Evolutionary conservation across 768 basidiomycete genomes (phyloP).

Genomic region (Rhizopogon sp.): DNA sequence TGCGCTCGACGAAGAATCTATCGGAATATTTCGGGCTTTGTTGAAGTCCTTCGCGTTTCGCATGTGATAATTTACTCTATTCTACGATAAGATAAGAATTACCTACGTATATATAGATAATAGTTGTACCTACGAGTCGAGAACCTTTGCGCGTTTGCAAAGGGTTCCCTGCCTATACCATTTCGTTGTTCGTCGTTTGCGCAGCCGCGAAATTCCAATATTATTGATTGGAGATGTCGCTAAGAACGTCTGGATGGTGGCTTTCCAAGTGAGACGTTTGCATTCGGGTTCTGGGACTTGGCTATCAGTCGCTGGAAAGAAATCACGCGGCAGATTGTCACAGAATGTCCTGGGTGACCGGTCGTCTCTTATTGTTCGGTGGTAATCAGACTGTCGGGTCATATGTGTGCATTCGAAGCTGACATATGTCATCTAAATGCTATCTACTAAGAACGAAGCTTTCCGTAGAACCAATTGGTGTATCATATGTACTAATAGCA

Average conservation of each 20-base stretch:
- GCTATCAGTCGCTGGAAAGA: conserved; percentile 75
- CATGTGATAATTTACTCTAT: too few species aligned
- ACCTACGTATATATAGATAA: too few species aligned
- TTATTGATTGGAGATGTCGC: conserved; percentile 89
- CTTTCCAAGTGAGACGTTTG: conserved; percentile 73
- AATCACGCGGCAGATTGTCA: conserved; percentile 87
- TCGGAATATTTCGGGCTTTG: too few species aligned
- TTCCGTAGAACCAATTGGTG: neutral
- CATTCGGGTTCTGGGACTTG: conserved; percentile 61
- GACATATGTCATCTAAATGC: neutral
- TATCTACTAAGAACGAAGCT: too few species aligned
- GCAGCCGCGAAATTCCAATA: too few species aligned
- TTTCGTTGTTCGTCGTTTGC: too few species aligned
- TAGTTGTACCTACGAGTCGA: too few species aligned
- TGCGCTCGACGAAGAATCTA: conserved; percentile 90
- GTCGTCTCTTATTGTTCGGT: conserved; percentile 50
- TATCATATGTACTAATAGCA: neutral
- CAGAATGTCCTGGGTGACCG: conserved; percentile 69
- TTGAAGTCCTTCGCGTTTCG: too few species aligned
- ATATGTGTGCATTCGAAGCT: neutral
- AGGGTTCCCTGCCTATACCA: too few species aligned
- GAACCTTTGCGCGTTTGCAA: too few species aligned
- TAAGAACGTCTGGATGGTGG: conserved; percentile 88
- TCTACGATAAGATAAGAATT: too few species aligned
- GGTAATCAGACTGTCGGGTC: conserved; percentile 33